Evolutionary conservation across 768 basidiomycete species (phyloP).

Genomic region (Strobilomyces dryophilus): DNA sequence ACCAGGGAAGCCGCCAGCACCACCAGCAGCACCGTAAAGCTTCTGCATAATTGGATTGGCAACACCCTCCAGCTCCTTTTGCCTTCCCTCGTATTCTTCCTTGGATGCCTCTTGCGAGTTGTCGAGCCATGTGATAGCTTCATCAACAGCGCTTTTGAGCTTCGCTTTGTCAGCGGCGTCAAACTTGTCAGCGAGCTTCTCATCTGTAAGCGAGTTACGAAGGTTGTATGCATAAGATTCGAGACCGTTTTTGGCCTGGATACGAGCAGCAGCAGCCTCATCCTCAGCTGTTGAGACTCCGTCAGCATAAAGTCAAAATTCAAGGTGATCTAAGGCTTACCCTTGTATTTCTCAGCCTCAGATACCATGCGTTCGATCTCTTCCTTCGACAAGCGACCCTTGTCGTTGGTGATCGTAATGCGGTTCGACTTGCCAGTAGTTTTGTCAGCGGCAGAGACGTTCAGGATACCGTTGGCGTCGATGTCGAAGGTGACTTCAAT

Average conservation of each 20-base stretch:
- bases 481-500: constrained; percentile 98
- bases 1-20: constrained; percentile 48
- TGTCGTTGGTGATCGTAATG: constrained; percentile 94
- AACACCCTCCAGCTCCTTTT: constrained; percentile 86
- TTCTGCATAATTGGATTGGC: constrained; percentile 75
- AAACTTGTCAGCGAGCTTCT: constrained; percentile 85
- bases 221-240: constrained; percentile 97
- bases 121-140: constrained; percentile 84
- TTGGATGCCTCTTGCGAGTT: constrained; percentile 84
- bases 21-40: constrained; percentile 60
- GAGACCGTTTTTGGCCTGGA: constrained; percentile 84
- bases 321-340: constrained; percentile 32
- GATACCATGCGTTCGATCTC: constrained; percentile 97
- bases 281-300: constrained; percentile 58
- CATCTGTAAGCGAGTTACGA: constrained; percentile 81
- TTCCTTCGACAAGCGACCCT: constrained; percentile 94
- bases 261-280: constrained; percentile 79
- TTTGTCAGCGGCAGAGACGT: constrained; percentile 94
- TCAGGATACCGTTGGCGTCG: constrained; percentile 94
- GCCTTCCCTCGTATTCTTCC: constrained; percentile 90
- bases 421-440: constrained; percentile 95
- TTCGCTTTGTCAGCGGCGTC: constrained; percentile 82
- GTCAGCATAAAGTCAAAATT: constrained; percentile 8
- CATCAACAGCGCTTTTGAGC: constrained; percentile 76
- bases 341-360: constrained; percentile 92